Evolutionary conservation across 345 rosid genomes (phyloP).

Genomic region (Salix koriyanagi): DNA sequence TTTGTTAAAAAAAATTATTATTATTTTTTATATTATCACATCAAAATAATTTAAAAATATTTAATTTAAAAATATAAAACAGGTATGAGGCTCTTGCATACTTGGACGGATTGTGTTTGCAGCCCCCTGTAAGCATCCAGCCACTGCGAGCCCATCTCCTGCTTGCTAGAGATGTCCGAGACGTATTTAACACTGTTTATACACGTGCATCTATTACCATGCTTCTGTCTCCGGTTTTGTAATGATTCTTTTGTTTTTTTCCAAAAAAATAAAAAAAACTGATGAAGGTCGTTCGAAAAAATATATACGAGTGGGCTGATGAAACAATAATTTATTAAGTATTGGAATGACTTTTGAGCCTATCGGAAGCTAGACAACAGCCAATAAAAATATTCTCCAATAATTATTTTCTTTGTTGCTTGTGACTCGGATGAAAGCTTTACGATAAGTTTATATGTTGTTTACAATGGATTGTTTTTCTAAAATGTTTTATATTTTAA

Average conservation of each 20-base stretch:
- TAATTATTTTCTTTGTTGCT: not conserved
- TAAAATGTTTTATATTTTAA: too few species aligned
- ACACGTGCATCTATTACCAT: not conserved
- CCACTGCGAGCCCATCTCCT: conserved; percentile 9
- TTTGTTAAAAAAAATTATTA: too few species aligned
- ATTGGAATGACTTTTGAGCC: not conserved
- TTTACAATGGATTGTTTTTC: too few species aligned
- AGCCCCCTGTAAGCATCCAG: not conserved
- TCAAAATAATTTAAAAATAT: too few species aligned
- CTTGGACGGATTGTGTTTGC: too few species aligned
- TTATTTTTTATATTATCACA: too few species aligned
- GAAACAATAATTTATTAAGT: not conserved
- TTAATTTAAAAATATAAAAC: too few species aligned
- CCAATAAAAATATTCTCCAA: not conserved
- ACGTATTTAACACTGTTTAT: not conserved
- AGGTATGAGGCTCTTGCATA: too few species aligned
- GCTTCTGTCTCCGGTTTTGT: not conserved
- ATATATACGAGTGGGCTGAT: not conserved
- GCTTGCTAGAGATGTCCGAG: not conserved
- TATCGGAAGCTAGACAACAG: not conserved
- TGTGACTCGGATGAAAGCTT: not conserved
- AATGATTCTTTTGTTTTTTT: not conserved
- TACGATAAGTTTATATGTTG: not conserved
- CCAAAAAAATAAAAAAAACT: too few species aligned
- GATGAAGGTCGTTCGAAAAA: not conserved